Evolutionary conservation across 2,329 filamentous ascomycete species (phyloP), one percentile per base, ranked within the genome.

Genomic region (Fusarium annulatum): DNA sequence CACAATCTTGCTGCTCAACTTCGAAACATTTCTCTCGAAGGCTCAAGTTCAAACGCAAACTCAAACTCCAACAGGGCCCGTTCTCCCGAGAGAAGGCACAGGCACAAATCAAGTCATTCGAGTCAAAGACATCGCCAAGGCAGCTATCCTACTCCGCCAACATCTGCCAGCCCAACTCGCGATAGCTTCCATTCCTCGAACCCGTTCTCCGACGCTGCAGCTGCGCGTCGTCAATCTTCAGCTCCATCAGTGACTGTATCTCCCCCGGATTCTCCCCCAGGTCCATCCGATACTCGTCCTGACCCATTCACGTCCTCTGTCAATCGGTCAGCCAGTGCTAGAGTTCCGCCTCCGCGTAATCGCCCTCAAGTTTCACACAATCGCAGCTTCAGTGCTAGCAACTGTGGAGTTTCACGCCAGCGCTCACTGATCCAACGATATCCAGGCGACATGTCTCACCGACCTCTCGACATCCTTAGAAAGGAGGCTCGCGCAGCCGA

Each of bases 381-480:
- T 46, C 73, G 78, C 19, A 81, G 78, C 72, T 69, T 65, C 60
- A 78, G 75, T 58, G 57, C 73, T 43, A 66, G 59, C 43, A 67
- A 60, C 18, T 68, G 61, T 28, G 69, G 67, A 16, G 65, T 74
- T 36, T 67, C 66, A 11, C 62, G 67, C 18, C 69, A 71, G 9
- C 51, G 59, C 7, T 77, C 78, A n/a, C 58, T 78, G 21, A 59
- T 19, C 12, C 71, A 77, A 80, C 86, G 91, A 64, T 92, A 85
- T 74, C 88, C 90, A 3, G 91, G 91, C 72, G 91, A 93, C 78
- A 87, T 88, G 81, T 89, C 88, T 60, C 87, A 90, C 74, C 85
- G 90, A 45, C 93, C 93, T 3, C 87, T 95, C 26, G 91, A 93
- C 48, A 88, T 90, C 64, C 85, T 94, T 76, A 86, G 86, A 70